These are phyloP conservation scores for Nevesoporus exiguus DNA, from an alignment of 768 basidiomycete species.

Conservation along the genomic window DNA sequence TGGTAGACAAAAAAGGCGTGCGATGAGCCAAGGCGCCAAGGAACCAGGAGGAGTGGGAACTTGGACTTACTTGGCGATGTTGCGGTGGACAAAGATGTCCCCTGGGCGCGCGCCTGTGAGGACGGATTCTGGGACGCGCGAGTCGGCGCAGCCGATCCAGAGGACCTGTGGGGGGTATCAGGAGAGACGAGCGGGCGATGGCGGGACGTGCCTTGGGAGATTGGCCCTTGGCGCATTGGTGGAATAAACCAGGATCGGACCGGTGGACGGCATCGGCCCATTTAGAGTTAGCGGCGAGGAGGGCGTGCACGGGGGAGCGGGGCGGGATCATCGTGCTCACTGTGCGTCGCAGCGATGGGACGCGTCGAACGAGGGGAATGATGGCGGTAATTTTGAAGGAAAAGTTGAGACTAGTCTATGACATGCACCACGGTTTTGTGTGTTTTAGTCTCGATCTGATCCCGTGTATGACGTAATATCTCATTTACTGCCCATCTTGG, in stretches of 20 bases:
- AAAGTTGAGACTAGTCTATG: too few relatives aligned
- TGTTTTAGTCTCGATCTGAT: neutral
- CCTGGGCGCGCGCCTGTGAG: constrained; percentile 73
- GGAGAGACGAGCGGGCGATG: too few relatives aligned
- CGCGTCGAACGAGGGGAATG: neutral
- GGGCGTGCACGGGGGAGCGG: neutral
- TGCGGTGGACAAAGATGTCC: constrained; percentile 84
- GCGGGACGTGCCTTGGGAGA: constrained; percentile 50
- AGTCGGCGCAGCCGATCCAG: constrained; percentile 86
- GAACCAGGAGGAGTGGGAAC: too few relatives aligned
- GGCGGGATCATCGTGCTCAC: constrained; percentile 7
- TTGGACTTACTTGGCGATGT: constrained; percentile 75
- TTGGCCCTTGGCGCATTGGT: constrained; percentile 58
- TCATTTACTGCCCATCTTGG: constrained; percentile 14
- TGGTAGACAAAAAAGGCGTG: too few relatives aligned
- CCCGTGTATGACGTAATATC: constrained; percentile 6
- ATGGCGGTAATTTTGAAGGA: neutral
- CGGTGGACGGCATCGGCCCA: constrained; percentile 64
- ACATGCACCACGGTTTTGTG: neutral
- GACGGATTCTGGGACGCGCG: constrained; percentile 81
- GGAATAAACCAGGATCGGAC: constrained; percentile 63
- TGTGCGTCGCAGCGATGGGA: neutral
- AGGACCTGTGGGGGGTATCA: constrained; percentile 46
- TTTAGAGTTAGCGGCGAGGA: constrained; percentile 53
- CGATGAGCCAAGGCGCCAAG: neutral